Conservation (phyloP, 1,139 yeast species). For the Candida sp. region DNA sequence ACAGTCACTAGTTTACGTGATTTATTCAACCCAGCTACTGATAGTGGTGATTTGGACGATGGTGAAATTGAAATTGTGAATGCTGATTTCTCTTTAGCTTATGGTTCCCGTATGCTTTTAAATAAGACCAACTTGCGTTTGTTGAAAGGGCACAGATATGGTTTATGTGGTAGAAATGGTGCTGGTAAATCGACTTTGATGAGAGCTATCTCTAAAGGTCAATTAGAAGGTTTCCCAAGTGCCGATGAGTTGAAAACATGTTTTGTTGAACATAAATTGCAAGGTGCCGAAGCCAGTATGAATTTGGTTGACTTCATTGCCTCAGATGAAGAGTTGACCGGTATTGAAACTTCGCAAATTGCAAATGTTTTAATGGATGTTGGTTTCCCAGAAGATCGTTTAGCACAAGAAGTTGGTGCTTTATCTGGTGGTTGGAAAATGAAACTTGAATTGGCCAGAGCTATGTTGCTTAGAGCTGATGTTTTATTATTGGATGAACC, state of each 20-base stretch:
- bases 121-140: conserved; percentile 88
- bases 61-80: conserved; percentile 78
- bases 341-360: conserved; percentile 66
- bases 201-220: conserved; percentile 97
- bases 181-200: conserved; percentile 97
- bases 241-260: conserved; percentile 86
- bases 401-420: conserved; percentile 88
- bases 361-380: conserved; percentile 74
- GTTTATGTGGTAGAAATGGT: conserved; percentile 98
- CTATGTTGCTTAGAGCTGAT: conserved; percentile 97
- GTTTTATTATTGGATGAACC: conserved; percentile 95
- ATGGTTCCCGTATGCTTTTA: conserved; percentile 95
- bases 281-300: conserved; percentile 92
- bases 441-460: conserved; percentile 97
- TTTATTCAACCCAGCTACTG: conserved; percentile 64
- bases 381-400: conserved; percentile 89
- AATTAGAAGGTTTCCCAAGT: conserved; percentile 96
- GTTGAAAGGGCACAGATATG: conserved; percentile 94
- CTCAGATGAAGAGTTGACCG: conserved; percentile 76
- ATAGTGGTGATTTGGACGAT: conserved; percentile 55
- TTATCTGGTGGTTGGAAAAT: conserved; percentile 99
- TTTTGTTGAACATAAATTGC: conserved; percentile 95
- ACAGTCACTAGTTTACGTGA: conserved; percentile 57
- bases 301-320: conserved; percentile 87
- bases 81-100: conserved; percentile 92